Conservation (phyloP, 176 grass and related monocot species). For the Eragrostis curvula region DNA sequence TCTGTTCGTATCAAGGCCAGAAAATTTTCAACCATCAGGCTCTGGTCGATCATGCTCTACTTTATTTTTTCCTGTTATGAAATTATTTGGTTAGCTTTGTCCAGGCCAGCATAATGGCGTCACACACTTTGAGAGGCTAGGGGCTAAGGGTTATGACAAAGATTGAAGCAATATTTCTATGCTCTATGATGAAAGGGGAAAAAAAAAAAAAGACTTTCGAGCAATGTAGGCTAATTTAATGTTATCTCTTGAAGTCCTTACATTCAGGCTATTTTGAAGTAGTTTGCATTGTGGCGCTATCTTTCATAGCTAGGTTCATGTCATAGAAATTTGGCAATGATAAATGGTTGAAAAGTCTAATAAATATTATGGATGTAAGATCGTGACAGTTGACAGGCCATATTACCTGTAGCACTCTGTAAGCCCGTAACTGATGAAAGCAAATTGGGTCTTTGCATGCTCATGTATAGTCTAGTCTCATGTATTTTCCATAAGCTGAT, state of each 20-base stretch:
- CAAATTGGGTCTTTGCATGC: not conserved
- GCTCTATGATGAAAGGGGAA: not conserved
- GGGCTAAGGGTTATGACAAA: not conserved
- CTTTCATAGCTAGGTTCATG: not conserved
- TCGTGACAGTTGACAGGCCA: not conserved
- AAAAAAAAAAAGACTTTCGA: not conserved
- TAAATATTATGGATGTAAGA: slow-evolving; percentile 4
- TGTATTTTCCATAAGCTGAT: not conserved
- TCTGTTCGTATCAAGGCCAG: not conserved
- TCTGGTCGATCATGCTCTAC: not conserved
- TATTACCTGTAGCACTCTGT: not conserved
- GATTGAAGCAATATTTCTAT: not conserved
- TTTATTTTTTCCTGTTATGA: not conserved
- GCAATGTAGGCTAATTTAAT: not conserved
- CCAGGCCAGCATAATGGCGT: not conserved
- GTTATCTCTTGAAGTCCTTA: not conserved
- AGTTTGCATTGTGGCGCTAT: not conserved
- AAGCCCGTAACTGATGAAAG: not conserved
- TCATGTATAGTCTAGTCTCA: not conserved
- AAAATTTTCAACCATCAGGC: not conserved
- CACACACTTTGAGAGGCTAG: not conserved
- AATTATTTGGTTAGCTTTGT: not conserved
- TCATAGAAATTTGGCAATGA: not conserved
- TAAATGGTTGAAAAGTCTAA: not conserved
- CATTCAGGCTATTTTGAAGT: not conserved